Base-by-base conservation (phyloP, 495 filamentous ascomycete genomes). In the Daldinia grandis region DNA sequence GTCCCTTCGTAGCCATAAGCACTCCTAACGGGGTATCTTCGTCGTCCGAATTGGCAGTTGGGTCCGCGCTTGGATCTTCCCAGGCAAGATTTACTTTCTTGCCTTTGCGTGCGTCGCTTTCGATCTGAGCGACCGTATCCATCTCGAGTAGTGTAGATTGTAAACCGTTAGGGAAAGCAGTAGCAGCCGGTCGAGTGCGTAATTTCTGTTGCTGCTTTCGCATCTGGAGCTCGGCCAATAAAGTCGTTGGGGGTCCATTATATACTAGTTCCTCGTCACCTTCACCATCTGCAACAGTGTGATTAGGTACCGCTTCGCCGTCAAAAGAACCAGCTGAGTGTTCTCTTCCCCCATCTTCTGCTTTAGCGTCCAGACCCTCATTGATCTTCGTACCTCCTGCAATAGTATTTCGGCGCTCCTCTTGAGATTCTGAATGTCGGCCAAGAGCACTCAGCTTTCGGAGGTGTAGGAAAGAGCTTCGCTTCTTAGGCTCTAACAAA, bases 111-210 rank as follows among this genome's bases (percentile, higher is more conserved):
- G 90, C 81, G 51, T 91, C 88, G 74, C 90, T 91, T 75, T 96
- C 90, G 56, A 94, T 86, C 81, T 98, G 91, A 42, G 92, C 93
- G 27, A 97, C 94, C 4, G 93, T 92, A 71, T 99, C 95, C 50
- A 98, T 84, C 76, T 99, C 87, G 1, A 99, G 85, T 2, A 99
- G 84, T 0, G 96, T 98, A n/a, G 90, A 90, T 47, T 92, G 92
- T 81, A 96, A 87, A 5, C 94, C 94, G 44, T 90, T 87, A 9
- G 91, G 90, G 68, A 87, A 91, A 1, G 87, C 84, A 35, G 84
- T 87, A 27, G 88, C 82, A 5, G 87, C 86, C 2, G 91, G 92
- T 10, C 90, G 87, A 38, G 86, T 93, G 49, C 95, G 88, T 51
- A 87, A 83, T 77, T 92, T 91, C 71, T 93, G 88, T 68, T 95